Conservation (phyloP, 1,139 yeast genomes). For the Scheffersomyces titani region DNA sequence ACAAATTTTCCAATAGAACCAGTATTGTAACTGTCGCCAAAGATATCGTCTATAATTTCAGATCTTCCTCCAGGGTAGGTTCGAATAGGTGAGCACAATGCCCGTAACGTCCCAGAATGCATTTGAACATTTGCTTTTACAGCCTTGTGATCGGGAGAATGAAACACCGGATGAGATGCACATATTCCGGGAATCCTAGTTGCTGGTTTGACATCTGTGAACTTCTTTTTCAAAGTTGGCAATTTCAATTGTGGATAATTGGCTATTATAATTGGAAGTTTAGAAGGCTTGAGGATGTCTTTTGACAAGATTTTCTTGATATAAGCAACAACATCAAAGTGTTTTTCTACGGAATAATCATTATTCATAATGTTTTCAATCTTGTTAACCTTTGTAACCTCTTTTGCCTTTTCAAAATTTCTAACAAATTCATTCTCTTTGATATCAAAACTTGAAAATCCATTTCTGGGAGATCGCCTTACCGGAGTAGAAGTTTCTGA, state of each 20-base stretch:
- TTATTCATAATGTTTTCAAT: not conserved
- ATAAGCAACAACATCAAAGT: slow-evolving; percentile 4
- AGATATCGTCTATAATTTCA: not conserved
- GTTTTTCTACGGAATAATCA: not conserved
- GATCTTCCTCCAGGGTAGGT: not conserved
- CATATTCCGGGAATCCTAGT: slow-evolving; percentile 34
- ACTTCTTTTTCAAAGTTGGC: slow-evolving; percentile 25
- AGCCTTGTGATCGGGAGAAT: slow-evolving; percentile 22
- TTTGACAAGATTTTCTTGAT: slow-evolving; percentile 3
- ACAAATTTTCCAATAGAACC: not conserved
- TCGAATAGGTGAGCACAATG: not conserved
- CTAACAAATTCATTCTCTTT: not conserved
- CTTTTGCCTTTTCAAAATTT: too few species aligned
- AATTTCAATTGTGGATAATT: slow-evolving; percentile 24
- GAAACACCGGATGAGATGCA: slow-evolving; percentile 32
- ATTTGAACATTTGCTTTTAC: not conserved
- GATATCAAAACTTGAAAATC: not conserved
- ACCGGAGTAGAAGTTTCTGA: not conserved
- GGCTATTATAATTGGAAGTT: slow-evolving; percentile 29
- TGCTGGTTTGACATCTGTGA: slow-evolving; percentile 4
- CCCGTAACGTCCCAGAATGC: not conserved
- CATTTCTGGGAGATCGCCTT: not conserved
- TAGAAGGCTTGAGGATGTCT: slow-evolving; percentile 11
- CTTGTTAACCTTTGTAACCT: too few species aligned
- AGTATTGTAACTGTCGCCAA: too few species aligned